Evolutionary conservation across 2,329 filamentous ascomycete genomes (phyloP).

Genomic region (Cladophialophora immunda): DNA sequence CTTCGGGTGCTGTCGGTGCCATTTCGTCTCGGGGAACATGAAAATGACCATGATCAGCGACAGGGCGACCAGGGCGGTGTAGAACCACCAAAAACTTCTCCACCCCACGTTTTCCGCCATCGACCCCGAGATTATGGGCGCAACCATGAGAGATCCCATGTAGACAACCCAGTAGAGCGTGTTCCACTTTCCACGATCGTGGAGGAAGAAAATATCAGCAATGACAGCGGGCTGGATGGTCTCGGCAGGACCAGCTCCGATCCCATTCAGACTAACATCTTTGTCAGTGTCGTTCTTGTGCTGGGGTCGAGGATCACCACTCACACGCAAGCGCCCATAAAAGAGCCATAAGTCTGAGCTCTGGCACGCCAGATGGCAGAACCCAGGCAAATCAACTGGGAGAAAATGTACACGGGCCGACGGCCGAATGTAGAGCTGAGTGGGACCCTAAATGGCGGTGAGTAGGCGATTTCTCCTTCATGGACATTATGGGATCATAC

Average conservation of each 20-base stretch:
- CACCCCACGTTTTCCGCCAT: slow-evolving; percentile 69
- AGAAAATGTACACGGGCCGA: slow-evolving; percentile 62
- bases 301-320: neutral
- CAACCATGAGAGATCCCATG: slow-evolving; percentile 69
- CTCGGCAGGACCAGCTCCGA: slow-evolving; percentile 70
- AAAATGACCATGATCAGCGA: slow-evolving; percentile 63
- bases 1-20: slow-evolving; percentile 55
- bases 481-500: slow-evolving; percentile 44
- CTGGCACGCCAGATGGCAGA: slow-evolving; percentile 67
- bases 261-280: slow-evolving; percentile 60
- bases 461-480: slow-evolving; percentile 26
- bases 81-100: slow-evolving; percentile 73
- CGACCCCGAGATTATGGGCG: slow-evolving; percentile 66
- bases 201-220: slow-evolving; percentile 71
- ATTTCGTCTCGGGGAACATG: slow-evolving; percentile 71
- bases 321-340: slow-evolving; percentile 68
- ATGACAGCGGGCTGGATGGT: slow-evolving; percentile 70
- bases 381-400: slow-evolving; percentile 61
- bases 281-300: neutral
- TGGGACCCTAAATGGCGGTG: slow-evolving; percentile 56
- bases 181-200: slow-evolving; percentile 70
- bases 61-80: slow-evolving; percentile 63
- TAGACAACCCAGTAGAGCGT: slow-evolving; percentile 70
- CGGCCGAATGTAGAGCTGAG: slow-evolving; percentile 64
- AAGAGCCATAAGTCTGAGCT: slow-evolving; percentile 66